Evolutionary conservation across 495 filamentous ascomycete species (phyloP).

Genomic region (Xylaria flabelliformis): DNA sequence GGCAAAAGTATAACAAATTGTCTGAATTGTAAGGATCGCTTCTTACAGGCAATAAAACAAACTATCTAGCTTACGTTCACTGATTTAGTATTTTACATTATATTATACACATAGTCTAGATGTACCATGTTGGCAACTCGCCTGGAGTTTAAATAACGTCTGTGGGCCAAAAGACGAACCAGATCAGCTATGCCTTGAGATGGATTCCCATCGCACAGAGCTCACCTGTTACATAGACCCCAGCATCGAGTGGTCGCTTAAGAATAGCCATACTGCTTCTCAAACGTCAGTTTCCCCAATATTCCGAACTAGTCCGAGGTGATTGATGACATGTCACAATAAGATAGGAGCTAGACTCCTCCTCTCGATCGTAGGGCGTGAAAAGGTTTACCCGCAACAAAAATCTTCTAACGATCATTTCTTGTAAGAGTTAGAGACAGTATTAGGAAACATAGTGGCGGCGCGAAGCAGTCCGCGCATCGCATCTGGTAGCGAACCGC

Average conservation of each 20-base stretch:
- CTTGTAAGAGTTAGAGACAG: constrained; percentile 23
- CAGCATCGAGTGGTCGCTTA: neutral
- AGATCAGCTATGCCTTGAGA: neutral
- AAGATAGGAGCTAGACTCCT: neutral
- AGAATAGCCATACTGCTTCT: neutral
- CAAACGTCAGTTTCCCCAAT: too few relatives aligned
- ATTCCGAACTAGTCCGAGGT: neutral
- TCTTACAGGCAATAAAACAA: neutral
- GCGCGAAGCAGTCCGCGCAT: constrained; percentile 46
- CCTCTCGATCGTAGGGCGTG: neutral
- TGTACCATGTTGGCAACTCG: neutral
- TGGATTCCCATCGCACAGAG: neutral
- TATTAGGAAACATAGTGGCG: constrained; percentile 39
- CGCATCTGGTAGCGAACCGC: constrained; percentile 42
- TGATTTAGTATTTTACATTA: neutral
- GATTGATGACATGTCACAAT: neutral
- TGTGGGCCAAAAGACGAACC: neutral
- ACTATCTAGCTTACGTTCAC: neutral
- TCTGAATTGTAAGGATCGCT: neutral
- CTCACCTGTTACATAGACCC: neutral
- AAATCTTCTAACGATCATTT: neutral
- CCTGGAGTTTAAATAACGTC: neutral
- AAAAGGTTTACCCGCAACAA: neutral
- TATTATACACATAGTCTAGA: neutral
- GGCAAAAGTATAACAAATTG: neutral